These are phyloP conservation scores for Platanthera zijinensis DNA, from an alignment of 106 monocot genomes.

Conservation along the genomic window DNA sequence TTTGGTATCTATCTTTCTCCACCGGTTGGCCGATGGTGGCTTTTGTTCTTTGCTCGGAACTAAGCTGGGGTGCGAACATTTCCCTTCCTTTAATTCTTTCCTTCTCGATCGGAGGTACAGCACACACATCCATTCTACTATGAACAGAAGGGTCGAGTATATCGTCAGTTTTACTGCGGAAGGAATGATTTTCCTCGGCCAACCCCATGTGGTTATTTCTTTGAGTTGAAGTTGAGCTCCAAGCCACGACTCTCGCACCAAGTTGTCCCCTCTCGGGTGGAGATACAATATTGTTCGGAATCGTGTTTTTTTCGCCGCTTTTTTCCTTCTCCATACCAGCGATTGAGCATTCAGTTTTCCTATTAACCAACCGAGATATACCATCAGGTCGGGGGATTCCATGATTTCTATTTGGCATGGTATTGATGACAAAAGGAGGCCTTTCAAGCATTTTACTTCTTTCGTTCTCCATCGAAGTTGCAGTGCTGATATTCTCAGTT, in stretches of 20 bases:
- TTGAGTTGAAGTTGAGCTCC: background rate
- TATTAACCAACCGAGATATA: background rate
- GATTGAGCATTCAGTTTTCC: conserved; percentile 1
- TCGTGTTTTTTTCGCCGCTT: background rate
- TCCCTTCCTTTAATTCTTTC: conserved; percentile 3
- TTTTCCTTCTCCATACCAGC: conserved; percentile 10
- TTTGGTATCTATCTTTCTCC: conserved; percentile 15
- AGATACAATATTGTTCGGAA: background rate
- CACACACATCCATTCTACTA: background rate
- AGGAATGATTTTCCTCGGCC: background rate
- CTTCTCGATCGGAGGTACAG: background rate
- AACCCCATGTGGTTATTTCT: conserved; percentile 3
- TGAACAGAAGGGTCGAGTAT: background rate
- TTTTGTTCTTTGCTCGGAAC: conserved; percentile 21
- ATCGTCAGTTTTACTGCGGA: background rate
- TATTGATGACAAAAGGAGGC: background rate
- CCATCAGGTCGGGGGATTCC: conserved; percentile 6
- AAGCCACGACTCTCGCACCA: background rate
- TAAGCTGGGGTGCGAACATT: conserved; percentile 3
- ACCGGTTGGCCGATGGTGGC: background rate
- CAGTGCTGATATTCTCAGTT: conserved; percentile 1
- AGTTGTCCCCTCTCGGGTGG: background rate
- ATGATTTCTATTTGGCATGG: conserved; percentile 11
- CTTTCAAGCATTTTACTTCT: conserved; percentile 13
- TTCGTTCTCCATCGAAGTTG: conserved; percentile 15